phyloP scores from a whole-genome alignment of 257 asterid genomes.

The Nicotiana undulata region DNA sequence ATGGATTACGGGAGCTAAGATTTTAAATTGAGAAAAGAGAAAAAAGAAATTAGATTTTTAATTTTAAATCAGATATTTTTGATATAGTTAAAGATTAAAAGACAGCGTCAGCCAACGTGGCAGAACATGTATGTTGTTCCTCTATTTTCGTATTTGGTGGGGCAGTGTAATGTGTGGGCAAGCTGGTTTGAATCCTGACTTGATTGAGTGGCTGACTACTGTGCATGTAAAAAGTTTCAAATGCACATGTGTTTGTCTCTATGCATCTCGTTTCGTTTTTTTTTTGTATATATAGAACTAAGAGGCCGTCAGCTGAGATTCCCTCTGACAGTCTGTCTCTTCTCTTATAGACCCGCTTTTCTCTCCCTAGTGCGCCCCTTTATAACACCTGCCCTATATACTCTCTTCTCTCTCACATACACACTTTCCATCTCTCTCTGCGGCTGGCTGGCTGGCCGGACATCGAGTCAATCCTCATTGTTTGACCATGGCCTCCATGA shows the following conservation, averaged over 20 bases:
- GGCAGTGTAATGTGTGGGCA: neutral
- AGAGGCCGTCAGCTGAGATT: constrained; percentile 36
- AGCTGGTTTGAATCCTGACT: neutral
- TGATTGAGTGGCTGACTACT: neutral
- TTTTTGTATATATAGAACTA: neutral
- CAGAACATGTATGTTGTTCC: too few species aligned
- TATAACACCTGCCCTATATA: neutral
- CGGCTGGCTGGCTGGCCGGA: neutral
- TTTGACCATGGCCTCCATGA: constrained; percentile 22
- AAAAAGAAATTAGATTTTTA: too few species aligned
- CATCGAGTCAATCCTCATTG: neutral
- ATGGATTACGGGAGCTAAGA: too few species aligned
- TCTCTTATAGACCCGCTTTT: constrained; percentile 10
- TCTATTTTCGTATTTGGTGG: too few species aligned
- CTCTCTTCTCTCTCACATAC: neutral
- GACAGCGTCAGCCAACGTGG: too few species aligned
- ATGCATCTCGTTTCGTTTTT: too few species aligned
- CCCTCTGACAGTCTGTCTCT: constrained; percentile 39
- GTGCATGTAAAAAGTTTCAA: neutral
- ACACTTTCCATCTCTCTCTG: neutral
- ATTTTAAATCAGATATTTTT: too few species aligned
- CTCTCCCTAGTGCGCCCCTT: neutral
- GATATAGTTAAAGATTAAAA: too few species aligned
- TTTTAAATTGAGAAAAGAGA: too few species aligned
- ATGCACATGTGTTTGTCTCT: constrained; percentile 3